Evolutionary conservation across 176 grass and related monocot species (phyloP).

Genomic region (Triticum urartu): DNA sequence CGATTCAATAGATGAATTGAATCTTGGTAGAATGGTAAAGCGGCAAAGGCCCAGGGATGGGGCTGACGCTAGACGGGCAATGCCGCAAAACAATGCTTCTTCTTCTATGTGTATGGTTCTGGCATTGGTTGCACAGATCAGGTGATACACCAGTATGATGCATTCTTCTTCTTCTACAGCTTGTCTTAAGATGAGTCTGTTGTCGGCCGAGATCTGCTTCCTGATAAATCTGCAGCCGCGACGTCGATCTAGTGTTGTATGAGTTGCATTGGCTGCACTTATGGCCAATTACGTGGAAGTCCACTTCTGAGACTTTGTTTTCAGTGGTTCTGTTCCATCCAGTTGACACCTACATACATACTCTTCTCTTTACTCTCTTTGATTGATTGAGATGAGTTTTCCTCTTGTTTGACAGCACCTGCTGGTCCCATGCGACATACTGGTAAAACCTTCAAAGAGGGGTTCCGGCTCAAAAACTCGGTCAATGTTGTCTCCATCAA

Average conservation of each 20-base stretch:
- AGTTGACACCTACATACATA: too few species aligned
- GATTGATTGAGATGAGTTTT: too few species aligned
- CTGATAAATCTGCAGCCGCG: slow-evolving; percentile 42
- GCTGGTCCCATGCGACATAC: too few species aligned
- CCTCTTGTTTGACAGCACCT: too few species aligned
- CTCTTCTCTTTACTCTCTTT: too few species aligned
- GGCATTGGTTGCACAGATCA: background rate
- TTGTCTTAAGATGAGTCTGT: slow-evolving; percentile 44
- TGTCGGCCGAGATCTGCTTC: slow-evolving; percentile 28
- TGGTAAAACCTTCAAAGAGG: too few species aligned
- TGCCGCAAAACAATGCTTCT: slow-evolving; percentile 13
- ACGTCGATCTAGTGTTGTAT: slow-evolving; percentile 70
- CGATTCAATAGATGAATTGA: slow-evolving; percentile 32
- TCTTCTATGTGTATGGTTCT: slow-evolving; percentile 20
- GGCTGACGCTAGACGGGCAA: background rate
- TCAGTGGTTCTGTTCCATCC: too few species aligned
- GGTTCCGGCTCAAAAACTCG: too few species aligned
- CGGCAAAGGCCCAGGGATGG: background rate
- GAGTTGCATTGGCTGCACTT: background rate
- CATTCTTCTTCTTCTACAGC: slow-evolving; percentile 12
- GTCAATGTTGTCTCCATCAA: too few species aligned
- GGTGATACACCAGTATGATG: background rate
- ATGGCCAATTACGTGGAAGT: too few species aligned
- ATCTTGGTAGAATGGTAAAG: slow-evolving; percentile 21
- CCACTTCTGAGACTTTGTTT: too few species aligned